Conservation (phyloP, 805 yeast species). For the Candida glaebosa region DNA sequence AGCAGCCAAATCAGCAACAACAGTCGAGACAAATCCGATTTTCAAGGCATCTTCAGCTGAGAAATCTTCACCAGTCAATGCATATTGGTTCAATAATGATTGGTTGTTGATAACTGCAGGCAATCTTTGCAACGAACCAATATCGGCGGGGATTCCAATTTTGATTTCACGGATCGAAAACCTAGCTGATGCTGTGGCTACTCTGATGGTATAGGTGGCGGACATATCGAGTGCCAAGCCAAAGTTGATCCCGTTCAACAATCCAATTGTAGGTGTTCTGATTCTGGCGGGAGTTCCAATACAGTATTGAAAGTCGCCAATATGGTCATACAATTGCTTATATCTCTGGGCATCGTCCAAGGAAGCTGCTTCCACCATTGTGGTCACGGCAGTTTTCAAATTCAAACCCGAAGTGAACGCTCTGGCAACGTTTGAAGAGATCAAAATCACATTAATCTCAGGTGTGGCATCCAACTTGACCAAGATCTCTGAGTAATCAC, state of each 20-base stretch:
- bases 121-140: slow-evolving; percentile 70
- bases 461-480: slow-evolving; percentile 40
- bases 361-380: neutral
- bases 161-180: slow-evolving; percentile 67
- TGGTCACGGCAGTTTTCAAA: slow-evolving; percentile 32
- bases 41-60: slow-evolving; percentile 50
- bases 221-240: slow-evolving; percentile 72
- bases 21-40: slow-evolving; percentile 52
- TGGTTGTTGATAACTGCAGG: slow-evolving; percentile 51
- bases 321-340: slow-evolving; percentile 19
- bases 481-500: slow-evolving; percentile 51
- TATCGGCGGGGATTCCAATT: slow-evolving; percentile 75
- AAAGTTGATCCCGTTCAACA: slow-evolving; percentile 59
- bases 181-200: slow-evolving; percentile 48
- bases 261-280: slow-evolving; percentile 59
- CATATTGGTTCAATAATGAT: slow-evolving; percentile 56
- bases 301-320: slow-evolving; percentile 57
- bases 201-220: slow-evolving; percentile 54
- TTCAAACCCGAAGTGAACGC: slow-evolving; percentile 69
- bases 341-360: slow-evolving; percentile 13
- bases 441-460: slow-evolving; percentile 47
- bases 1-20: slow-evolving; percentile 42
- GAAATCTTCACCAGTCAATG: slow-evolving; percentile 60
- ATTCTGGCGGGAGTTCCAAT: slow-evolving; percentile 48
- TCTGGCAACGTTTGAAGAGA: slow-evolving; percentile 53